Evolutionary conservation across 441 rosid genomes (phyloP), one percentile per base, ranked within the genome.

Genomic region (Iberis amara): DNA sequence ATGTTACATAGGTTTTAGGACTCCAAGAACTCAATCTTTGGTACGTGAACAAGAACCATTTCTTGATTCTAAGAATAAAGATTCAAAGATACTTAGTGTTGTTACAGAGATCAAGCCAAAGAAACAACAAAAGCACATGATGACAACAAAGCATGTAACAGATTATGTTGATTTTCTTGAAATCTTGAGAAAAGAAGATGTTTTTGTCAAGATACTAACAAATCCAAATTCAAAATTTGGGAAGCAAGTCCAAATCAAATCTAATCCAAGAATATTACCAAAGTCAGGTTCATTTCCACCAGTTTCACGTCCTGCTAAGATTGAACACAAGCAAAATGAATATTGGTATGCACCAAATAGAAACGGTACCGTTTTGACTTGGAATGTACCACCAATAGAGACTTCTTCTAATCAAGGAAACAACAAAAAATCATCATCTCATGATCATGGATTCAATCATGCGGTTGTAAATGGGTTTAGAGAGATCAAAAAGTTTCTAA

Each of bases 231-330:
- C 61, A 31, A 74, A 37, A 40, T 66, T 27, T 18, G 46, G 21
- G 61, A 68, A 49, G 57, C 68, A 44, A 56, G 66, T 49, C 39
- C 71, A 39, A 49, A 65, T 66, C 50, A 74, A 55, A 60, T 55
- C 69, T 40, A 54, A 61, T 61, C 64, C 70, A 14, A 45, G 41
- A 46, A 76, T 67, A 41, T 66, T 92, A 36, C 76, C 58, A 14
- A 88, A 79, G 69, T 86, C 95, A 51, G 86, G 77, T 10, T 88
- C 96, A 33, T 92, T 85, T 82, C 98, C 98, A 4, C 41, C 73
- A 36, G 62, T 68, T 41, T 68, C 79, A 0, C 53, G 65, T 26
- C 82, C 86, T 9, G 76, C 71, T 62, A 80, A 74, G 30, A 78
- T 85, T 31, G 79, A 83, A 43, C 82, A 82, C 69, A 91, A 91